Conservation (phyloP, 2,329 filamentous ascomycete genomes). For the Diaporthe humulicola region DNA sequence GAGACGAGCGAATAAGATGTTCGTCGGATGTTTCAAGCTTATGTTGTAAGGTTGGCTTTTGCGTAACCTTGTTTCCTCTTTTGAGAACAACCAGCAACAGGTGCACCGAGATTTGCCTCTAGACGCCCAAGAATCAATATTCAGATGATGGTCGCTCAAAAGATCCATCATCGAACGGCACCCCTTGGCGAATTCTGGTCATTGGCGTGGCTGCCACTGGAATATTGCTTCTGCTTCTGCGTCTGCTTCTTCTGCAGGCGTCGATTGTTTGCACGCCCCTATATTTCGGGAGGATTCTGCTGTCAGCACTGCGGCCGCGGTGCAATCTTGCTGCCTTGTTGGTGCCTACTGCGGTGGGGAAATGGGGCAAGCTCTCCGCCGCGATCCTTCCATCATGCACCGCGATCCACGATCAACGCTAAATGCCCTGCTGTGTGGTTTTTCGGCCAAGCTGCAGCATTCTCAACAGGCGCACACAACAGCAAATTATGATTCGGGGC, state of each 20-base stretch:
- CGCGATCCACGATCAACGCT: slow-evolving; percentile 1
- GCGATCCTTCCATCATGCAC: slow-evolving; percentile 24
- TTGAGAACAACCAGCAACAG: not conserved
- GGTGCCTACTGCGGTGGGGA: slow-evolving; percentile 1
- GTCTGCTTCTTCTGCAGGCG: not conserved
- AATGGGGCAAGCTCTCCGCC: not conserved
- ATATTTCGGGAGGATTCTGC: not conserved
- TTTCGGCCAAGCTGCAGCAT: not conserved
- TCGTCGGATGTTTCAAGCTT: slow-evolving; percentile 20
- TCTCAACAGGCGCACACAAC: not conserved
- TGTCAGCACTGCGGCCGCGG: not conserved
- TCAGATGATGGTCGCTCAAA: not conserved
- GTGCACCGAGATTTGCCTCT: not conserved
- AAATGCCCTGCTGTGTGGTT: not conserved
- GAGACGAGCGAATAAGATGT: slow-evolving; percentile 8
- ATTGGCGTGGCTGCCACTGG: not conserved
- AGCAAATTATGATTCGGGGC: no score
- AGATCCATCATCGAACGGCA: not conserved
- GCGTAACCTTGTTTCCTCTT: slow-evolving; percentile 14
- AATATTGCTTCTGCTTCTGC: not conserved
- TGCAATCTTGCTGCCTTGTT: slow-evolving; percentile 16
- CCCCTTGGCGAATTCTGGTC: not conserved
- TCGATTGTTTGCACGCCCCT: not conserved
- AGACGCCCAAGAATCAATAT: not conserved
- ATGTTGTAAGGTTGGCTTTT: slow-evolving; percentile 8